A percentile compares a stretch with the other conserved stretches of the same genome.
These are phyloP conservation scores for Shiraia bambusicola DNA, from an alignment of 2,329 filamentous ascomycete species.

Conservation along the genomic window DNA sequence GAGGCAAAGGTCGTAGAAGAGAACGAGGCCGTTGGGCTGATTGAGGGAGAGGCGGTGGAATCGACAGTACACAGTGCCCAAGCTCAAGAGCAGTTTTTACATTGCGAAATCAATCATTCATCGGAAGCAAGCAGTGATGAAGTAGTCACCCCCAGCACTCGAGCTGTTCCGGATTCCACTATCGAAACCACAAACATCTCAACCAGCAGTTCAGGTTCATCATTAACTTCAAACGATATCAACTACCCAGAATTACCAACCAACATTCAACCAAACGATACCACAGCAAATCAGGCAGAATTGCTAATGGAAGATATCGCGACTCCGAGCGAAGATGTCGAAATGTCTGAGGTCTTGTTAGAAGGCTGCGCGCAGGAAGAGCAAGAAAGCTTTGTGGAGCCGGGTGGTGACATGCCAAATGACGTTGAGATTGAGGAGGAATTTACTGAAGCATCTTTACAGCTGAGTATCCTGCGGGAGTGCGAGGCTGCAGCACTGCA, in stretches of 20 bases:
- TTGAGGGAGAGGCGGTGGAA: background rate
- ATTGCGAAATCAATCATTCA: too few species aligned
- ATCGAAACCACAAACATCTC: too few species aligned
- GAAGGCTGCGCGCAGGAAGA: background rate
- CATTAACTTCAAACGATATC: conserved; percentile 2
- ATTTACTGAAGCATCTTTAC: conserved; percentile 35
- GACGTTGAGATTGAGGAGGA: conserved; percentile 19
- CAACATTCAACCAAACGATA: background rate
- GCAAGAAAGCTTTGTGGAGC: background rate
- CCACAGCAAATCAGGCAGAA: background rate
- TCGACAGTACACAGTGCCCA: too few species aligned
- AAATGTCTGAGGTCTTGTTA: conserved; percentile 3
- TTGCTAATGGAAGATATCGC: background rate
- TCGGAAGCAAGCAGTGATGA: too few species aligned
- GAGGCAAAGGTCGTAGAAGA: background rate
- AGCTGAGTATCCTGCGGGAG: conserved; percentile 30
- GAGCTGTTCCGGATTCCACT: too few species aligned
- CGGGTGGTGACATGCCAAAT: background rate
- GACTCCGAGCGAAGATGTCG: conserved; percentile 1
- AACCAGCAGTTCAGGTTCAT: background rate
- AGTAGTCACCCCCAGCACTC: too few species aligned
- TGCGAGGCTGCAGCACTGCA: conserved; percentile 13
- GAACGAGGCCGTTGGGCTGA: background rate
- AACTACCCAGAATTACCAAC: background rate
- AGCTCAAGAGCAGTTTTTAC: too few species aligned